Evolutionary conservation across 305 asterid genomes (phyloP).

Genomic region (Withania somnifera): DNA sequence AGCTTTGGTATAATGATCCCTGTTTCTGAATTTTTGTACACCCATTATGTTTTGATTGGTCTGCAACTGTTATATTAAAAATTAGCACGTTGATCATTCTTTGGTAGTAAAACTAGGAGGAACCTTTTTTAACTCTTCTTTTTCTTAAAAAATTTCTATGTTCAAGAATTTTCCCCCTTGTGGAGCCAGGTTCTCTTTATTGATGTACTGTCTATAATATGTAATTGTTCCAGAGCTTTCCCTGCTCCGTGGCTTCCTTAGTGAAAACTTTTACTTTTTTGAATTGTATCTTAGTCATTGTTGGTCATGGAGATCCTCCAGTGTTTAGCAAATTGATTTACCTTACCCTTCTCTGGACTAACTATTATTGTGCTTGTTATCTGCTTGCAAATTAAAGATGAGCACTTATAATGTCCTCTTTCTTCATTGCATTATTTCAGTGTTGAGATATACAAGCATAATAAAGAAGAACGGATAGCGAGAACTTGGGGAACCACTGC

Average conservation of each 20-base stretch:
- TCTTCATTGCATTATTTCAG: slow-evolving; percentile 20
- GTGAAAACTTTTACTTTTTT: neutral
- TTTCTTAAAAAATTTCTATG: neutral
- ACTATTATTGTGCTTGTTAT: neutral
- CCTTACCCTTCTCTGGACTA: neutral
- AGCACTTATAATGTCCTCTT: neutral
- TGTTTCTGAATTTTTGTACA: neutral
- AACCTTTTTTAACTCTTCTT: neutral
- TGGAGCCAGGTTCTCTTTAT: neutral
- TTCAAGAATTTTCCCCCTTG: neutral
- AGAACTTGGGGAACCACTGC: slow-evolving; percentile 95
- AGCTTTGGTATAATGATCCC: neutral
- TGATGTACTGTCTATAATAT: neutral
- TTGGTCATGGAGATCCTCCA: neutral
- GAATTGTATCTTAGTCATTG: neutral
- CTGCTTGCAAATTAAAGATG: neutral
- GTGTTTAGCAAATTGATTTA: neutral
- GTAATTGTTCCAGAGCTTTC: neutral
- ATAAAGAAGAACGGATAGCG: slow-evolving; percentile 86
- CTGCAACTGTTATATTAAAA: neutral
- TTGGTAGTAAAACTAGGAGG: neutral
- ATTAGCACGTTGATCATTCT: neutral
- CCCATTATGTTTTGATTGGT: neutral
- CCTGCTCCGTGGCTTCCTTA: neutral
- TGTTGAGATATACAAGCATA: slow-evolving; percentile 81